These are phyloP conservation scores for Sonneratia alba DNA, from an alignment of 345 rosid species.

Conservation along the genomic window DNA sequence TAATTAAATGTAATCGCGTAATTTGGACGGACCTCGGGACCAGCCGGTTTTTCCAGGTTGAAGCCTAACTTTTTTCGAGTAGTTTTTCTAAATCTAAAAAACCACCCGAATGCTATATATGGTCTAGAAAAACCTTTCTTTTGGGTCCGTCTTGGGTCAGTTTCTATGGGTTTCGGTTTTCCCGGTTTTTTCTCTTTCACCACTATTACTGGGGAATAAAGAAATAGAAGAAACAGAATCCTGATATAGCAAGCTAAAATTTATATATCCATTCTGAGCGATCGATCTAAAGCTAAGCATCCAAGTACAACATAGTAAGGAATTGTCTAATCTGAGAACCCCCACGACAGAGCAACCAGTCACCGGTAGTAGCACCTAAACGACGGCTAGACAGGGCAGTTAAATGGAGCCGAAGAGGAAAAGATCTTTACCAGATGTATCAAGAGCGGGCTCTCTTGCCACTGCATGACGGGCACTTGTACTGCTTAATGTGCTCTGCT, in stretches of 20 bases:
- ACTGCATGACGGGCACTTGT: conserved; percentile 82
- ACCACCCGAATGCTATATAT: too few species aligned
- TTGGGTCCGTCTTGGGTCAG: too few species aligned
- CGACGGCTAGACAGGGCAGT: conserved; percentile 1
- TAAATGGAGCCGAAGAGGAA: neutral
- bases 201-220: too few species aligned
- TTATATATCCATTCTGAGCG: neutral
- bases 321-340: conserved; percentile 1
- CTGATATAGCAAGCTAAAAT: neutral
- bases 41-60: too few species aligned
- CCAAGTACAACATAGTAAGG: neutral
- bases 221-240: neutral
- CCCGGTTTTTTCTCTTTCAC: too few species aligned
- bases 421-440: conserved; percentile 7
- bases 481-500: conserved; percentile 82
- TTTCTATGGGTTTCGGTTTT: too few species aligned
- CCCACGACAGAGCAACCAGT: conserved; percentile 3
- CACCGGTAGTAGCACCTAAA: neutral
- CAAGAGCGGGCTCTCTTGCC: conserved; percentile 68
- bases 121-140: too few species aligned
- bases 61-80: too few species aligned
- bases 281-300: neutral
- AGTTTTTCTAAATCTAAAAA: too few species aligned
- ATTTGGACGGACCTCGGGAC: too few species aligned
- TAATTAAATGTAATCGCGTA: too few species aligned